These are phyloP conservation scores for Colletotrichum sidae DNA, from an alignment of 2,329 filamentous ascomycete species.

Conservation along the genomic window DNA sequence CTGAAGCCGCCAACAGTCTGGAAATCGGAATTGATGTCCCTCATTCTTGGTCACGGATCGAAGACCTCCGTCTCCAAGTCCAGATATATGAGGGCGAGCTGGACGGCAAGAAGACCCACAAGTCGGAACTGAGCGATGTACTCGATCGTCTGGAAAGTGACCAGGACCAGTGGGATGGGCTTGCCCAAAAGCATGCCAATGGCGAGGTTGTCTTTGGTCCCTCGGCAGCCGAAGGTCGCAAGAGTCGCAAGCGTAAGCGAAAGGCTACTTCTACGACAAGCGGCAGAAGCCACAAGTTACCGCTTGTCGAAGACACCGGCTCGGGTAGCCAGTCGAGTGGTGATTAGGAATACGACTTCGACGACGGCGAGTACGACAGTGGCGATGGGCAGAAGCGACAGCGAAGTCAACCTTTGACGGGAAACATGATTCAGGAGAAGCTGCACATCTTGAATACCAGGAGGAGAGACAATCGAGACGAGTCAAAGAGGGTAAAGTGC, in stretches of 20 bases:
- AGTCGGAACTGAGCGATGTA: conserved; percentile 35
- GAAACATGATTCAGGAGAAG: conserved; percentile 19
- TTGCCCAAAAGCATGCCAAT: conserved; percentile 30
- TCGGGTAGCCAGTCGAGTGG: conserved; percentile 35
- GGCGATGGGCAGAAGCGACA: conserved; percentile 1
- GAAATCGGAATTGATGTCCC: conserved; percentile 39
- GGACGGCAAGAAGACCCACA: conserved; percentile 6
- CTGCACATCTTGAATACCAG: conserved; percentile 22
- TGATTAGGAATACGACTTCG: conserved; percentile 26
- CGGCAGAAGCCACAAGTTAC: conserved; percentile 15
- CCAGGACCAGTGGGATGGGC: conserved; percentile 40
- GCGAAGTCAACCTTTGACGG: conserved; percentile 7
- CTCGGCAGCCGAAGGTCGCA: conserved; percentile 18
- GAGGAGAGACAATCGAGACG: conserved; percentile 38
- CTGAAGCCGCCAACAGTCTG: conserved; percentile 51
- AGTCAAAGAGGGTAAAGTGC: conserved; percentile 36
- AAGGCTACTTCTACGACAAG: no score
- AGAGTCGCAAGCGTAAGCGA: conserved; percentile 7
- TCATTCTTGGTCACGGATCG: conserved; percentile 47
- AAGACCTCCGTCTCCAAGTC: conserved; percentile 41
- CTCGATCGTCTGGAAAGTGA: conserved; percentile 39
- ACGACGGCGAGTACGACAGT: background rate
- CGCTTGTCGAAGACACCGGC: conserved; percentile 30
- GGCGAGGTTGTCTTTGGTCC: conserved; percentile 41
- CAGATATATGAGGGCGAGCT: conserved; percentile 39